phyloP scores from a whole-genome alignment of 768 basidiomycete genomes.

The Mycena polygramma region DNA sequence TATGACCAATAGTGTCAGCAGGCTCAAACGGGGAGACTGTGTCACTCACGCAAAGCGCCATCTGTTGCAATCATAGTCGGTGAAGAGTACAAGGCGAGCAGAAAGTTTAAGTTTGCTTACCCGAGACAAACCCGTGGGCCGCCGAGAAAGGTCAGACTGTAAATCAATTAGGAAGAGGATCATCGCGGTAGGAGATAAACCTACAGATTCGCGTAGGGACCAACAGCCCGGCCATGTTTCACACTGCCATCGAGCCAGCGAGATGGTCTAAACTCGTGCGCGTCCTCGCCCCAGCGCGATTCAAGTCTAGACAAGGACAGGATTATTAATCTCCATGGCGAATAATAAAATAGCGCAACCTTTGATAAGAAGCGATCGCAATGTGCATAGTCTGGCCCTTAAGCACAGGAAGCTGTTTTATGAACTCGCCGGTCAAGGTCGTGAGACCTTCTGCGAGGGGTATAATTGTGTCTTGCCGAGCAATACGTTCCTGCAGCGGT shows the following conservation, averaged over 20 bases:
- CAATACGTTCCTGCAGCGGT: conserved; percentile 16
- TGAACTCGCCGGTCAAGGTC: conserved; percentile 8
- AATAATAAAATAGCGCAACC: conserved; percentile 1
- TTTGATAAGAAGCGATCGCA: conserved; percentile 24
- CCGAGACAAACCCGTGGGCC: conserved; percentile 2
- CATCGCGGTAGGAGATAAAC: neutral
- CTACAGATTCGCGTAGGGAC: conserved; percentile 7
- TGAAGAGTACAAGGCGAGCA: neutral
- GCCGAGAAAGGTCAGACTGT: neutral
- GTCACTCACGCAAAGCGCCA: conserved; percentile 23
- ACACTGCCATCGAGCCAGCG: conserved; percentile 1
- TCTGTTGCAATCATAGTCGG: neutral
- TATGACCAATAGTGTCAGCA: neutral
- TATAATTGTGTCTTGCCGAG: conserved; percentile 16
- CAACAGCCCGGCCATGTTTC: neutral
- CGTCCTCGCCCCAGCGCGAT: conserved; percentile 2
- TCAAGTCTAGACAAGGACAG: neutral
- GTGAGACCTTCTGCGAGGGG: conserved; percentile 17
- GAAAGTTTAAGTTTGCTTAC: neutral
- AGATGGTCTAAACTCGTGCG: neutral
- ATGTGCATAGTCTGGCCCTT: conserved; percentile 26
- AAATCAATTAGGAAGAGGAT: neutral
- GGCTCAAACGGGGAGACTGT: neutral
- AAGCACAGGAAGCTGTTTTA: conserved; percentile 8
- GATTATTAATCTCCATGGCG: too few relatives aligned